These are phyloP conservation scores for Ustilago hordei DNA, from an alignment of 1,284 basidiomycete species.

Conservation along the genomic window DNA sequence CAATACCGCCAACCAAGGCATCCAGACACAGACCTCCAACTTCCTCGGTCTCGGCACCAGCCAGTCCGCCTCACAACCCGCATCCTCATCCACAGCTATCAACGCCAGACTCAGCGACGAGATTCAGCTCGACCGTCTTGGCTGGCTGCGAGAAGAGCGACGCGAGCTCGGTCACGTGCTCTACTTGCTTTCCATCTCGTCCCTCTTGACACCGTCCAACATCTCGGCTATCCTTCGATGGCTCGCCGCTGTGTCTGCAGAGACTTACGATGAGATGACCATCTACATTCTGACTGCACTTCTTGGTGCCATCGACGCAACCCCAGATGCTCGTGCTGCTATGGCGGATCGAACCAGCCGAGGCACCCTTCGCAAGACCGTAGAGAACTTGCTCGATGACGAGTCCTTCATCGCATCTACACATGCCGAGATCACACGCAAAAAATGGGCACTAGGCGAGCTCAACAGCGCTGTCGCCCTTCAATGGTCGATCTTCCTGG, in stretches of 20 bases:
- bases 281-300: constrained; percentile 80
- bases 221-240: constrained; percentile 51
- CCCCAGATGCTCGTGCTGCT: constrained; percentile 71
- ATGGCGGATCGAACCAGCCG: constrained; percentile 52
- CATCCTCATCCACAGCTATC: constrained; percentile 21
- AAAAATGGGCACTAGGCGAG: constrained; percentile 78
- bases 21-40: constrained; percentile 44
- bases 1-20: constrained; percentile 29
- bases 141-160: constrained; percentile 60
- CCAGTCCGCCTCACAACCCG: constrained; percentile 25
- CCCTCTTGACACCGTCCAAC: constrained; percentile 52
- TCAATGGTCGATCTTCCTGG: constrained; percentile 81
- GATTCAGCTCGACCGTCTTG: constrained; percentile 63
- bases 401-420: constrained; percentile 64
- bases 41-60: constrained; percentile 45
- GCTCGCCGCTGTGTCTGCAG: constrained; percentile 53
- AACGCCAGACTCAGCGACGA: constrained; percentile 59
- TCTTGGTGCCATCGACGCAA: constrained; percentile 78
- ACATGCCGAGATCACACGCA: constrained; percentile 59
- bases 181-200: constrained; percentile 63
- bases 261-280: constrained; percentile 71
- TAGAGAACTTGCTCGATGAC: constrained; percentile 58
- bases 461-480: constrained; percentile 82
- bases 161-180: constrained; percentile 63
- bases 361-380: constrained; percentile 36